Conservation (phyloP, 108 stramenopile species). For the Schizochytrium sp. region DNA sequence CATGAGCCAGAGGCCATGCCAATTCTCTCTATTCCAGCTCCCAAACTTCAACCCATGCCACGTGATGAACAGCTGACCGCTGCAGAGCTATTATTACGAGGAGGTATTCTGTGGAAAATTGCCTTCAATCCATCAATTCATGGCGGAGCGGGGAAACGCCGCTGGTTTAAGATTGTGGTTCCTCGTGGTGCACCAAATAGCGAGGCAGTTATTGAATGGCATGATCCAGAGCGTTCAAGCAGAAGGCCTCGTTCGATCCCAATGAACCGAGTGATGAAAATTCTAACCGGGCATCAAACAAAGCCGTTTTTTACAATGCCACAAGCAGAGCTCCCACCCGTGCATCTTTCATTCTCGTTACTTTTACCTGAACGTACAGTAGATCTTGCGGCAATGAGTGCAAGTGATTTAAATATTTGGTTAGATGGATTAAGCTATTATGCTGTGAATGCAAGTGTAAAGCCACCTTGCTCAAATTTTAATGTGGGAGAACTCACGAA, state of each 20-base stretch:
- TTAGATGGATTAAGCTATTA: background rate
- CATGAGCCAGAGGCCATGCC: background rate
- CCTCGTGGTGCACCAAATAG: background rate
- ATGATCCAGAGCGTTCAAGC: conserved; percentile 6
- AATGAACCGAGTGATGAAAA: background rate
- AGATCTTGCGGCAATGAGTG: conserved; percentile 15
- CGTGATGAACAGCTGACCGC: background rate
- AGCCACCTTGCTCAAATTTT: background rate
- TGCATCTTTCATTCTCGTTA: conserved; percentile 28
- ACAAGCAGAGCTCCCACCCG: background rate
- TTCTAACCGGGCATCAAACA: background rate
- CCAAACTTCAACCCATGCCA: background rate
- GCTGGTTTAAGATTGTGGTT: conserved; percentile 2
- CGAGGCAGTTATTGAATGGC: background rate
- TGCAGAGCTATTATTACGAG: background rate
- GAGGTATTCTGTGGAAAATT: conserved; percentile 17
- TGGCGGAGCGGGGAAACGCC: background rate
- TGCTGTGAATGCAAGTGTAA: background rate
- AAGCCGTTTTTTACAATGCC: conserved; percentile 22
- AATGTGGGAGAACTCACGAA: background rate
- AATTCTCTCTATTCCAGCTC: background rate
- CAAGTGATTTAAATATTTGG: background rate
- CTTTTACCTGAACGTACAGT: background rate
- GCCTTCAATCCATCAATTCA: background rate
- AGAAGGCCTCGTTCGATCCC: background rate